phyloP scores from a whole-genome alignment of 1,139 yeast species.

The Suhomyces yuchorum region DNA sequence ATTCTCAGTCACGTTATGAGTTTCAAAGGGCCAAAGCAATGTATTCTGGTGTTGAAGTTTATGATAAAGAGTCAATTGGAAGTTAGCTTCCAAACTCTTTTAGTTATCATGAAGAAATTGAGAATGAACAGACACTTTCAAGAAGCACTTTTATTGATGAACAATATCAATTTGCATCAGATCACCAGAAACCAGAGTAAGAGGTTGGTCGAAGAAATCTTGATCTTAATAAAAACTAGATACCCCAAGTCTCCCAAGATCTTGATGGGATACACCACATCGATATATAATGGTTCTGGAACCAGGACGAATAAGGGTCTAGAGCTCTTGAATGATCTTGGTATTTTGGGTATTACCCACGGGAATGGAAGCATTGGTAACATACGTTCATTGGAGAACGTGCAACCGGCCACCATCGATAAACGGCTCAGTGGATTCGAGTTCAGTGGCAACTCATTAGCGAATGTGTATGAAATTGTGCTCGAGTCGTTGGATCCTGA shows the following conservation, averaged over 20 bases:
- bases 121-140: conserved; percentile 32
- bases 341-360: conserved; percentile 26
- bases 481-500: conserved; percentile 20
- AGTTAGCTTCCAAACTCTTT: conserved; percentile 28
- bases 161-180: conserved; percentile 30
- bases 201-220: conserved; percentile 32
- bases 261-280: conserved; percentile 40
- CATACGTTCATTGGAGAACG: conserved; percentile 16
- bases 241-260: conserved; percentile 39
- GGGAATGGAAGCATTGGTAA: conserved; percentile 22
- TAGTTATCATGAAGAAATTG: conserved; percentile 32
- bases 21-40: conserved; percentile 39
- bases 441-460: conserved; percentile 27
- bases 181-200: conserved; percentile 23
- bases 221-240: conserved; percentile 33
- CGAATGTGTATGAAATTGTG: conserved; percentile 31
- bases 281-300: conserved; percentile 27
- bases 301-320: conserved; percentile 17
- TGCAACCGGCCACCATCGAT: conserved; percentile 37
- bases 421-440: conserved; percentile 28
- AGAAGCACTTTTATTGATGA: conserved; percentile 41
- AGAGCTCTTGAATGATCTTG: conserved; percentile 28
- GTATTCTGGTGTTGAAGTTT: conserved; percentile 37
- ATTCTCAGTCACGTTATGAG: conserved; percentile 39
- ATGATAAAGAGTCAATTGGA: conserved; percentile 33